Conservation (phyloP, 2,329 filamentous ascomycete species). For the Penicillium sp. region DNA sequence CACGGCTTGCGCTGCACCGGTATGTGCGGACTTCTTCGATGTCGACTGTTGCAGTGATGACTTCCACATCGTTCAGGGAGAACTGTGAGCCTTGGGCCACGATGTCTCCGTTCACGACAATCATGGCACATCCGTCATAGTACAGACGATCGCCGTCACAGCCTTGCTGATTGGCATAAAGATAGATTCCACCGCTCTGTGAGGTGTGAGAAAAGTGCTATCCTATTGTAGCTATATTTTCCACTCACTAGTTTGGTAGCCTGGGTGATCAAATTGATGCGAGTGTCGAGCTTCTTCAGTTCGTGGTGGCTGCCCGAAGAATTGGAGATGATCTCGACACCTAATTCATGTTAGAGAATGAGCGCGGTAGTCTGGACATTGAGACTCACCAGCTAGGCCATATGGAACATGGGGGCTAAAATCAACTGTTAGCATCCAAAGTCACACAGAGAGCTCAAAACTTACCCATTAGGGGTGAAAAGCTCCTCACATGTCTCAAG, state of each 20-base stretch:
- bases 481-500: conserved; percentile 69
- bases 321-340: conserved; percentile 72
- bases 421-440: neutral
- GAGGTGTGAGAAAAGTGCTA: neutral
- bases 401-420: conserved; percentile 40
- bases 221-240: too few species aligned
- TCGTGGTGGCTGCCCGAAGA: conserved; percentile 67
- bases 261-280: conserved; percentile 65
- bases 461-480: conserved; percentile 55
- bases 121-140: conserved; percentile 64
- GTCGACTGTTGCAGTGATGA: conserved; percentile 65
- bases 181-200: conserved; percentile 46
- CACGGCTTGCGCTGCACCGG: conserved; percentile 30
- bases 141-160: conserved; percentile 63
- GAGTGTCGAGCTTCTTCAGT: conserved; percentile 64
- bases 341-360: neutral
- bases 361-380: conserved; percentile 31
- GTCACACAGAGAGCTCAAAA: neutral
- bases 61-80: conserved; percentile 64
- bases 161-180: conserved; percentile 64
- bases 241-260: conserved; percentile 50
- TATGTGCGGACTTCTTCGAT: conserved; percentile 60
- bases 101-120: conserved; percentile 62
- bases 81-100: conserved; percentile 68
- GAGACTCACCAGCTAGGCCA: conserved; percentile 48